Evolutionary conservation across 345 rosid species (phyloP), one percentile per base, ranked within the genome.

Genomic region (Geranium brycei): DNA sequence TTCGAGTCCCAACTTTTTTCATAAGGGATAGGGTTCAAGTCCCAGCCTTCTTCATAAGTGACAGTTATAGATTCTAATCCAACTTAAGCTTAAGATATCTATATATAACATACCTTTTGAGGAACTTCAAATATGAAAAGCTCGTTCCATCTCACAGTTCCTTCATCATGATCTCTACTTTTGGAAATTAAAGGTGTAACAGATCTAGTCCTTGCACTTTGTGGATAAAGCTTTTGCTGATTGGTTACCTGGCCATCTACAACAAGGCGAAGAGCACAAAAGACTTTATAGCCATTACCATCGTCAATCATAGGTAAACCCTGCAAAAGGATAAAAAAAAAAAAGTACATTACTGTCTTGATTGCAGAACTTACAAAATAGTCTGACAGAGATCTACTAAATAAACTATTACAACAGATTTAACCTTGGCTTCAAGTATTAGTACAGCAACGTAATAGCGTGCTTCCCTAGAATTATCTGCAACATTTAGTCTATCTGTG

Each of bases 191-290:
- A 68, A 70, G 96, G 96, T 80, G 83, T 88, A 65, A 85, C 89
- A 59, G 97, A 93, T 83, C 85, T 93, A 66, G 99, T 93, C 86
- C 99, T 86, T 35, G 91, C 99, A 81, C 97, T 93, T 76, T 90
- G 97, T 59, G 99, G 97, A 73, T 85, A 88, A 73, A 82, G 82
- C 73, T 82, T 93, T 77, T 88, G 99, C 73, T 89, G 90, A 68
- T 93, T 97, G 32, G 88, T 73, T 73, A 85, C 82, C 72, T 80
- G 87, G 74, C 80, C 79, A 77, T 86, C 93, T 71, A 86, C 79
- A 62, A 86, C 85, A 47, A 93, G 87, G 62, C 97, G 96, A 70
- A 90, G 75, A 41, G 97, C 88, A 83, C 99, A 90, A 70, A 88
- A 93, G 82, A 88, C 85, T 66, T 77, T 83, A 69, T 88, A 95